Evolutionary conservation across 1,139 yeast species (phyloP), one percentile per base, ranked within the genome.

Genomic region (Sugiyamaella castrensis): DNA sequence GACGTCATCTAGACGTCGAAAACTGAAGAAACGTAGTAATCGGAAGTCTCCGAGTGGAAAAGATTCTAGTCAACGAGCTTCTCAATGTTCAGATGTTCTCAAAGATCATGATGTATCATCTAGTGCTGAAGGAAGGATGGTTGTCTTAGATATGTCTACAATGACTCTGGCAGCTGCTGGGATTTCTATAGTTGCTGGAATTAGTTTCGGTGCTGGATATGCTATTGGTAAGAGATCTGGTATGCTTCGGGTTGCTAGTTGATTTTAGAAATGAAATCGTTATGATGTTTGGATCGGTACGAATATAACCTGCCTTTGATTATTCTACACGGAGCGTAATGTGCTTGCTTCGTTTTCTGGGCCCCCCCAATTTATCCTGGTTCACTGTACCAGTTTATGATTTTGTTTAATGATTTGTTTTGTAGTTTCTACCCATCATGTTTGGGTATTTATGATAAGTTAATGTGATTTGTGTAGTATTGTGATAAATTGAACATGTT

Each of bases 191-290:
- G 65, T 63, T 11, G 64, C 64, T 1, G 63, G 64, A 9, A 52
- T 61, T 28, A 60, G 65, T 19, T 63, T 63, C 50, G 53, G 63
- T 30, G 67, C 67, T 8, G 67, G 67, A 12, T 63, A 60, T 42
- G 66, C 65, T 3, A 40, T 63, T 24, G 67, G 67, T 28, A 50
- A 55, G 39, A 52, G 62, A 11, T 58, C 64, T 1, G 60, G 51
- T 42, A 35, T 47, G 34, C 49, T 52, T 19, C 44, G 47, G 15
- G 57, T 52, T 4, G 52, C 51, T 16, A 40, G 51, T n/a, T 49
- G 39, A 47, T 32, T 16, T 10, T 33, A 19, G 2, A 2, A 19
- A 10, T 33, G 24, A 19, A 19, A 19, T 19, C n/a, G n/a, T 19
- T 5, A 19, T 19, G 3, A 19, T 19, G 24, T 4, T 19, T 19